These are phyloP conservation scores for Calonectria montana DNA, from an alignment of 2,329 filamentous ascomycete species.

Conservation along the genomic window DNA sequence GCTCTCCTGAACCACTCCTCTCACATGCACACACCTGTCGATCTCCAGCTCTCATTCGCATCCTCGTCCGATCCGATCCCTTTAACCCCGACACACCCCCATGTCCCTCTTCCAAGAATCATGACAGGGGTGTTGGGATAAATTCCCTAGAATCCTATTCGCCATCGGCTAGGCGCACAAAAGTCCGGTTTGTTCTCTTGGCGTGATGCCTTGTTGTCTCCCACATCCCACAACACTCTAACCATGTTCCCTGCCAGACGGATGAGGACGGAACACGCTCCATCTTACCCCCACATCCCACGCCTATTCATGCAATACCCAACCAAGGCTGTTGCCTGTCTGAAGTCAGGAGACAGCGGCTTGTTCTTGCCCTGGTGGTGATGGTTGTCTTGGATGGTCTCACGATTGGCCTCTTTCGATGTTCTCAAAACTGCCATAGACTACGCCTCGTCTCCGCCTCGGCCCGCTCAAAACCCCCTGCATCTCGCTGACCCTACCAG, in stretches of 20 bases:
- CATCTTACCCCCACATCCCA: conserved; percentile 22
- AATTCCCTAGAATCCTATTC: background rate
- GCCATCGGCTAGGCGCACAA: background rate
- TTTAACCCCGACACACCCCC: background rate
- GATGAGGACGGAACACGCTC: conserved; percentile 12
- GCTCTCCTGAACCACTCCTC: background rate
- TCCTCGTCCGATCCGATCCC: conserved; percentile 7
- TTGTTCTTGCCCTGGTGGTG: conserved; percentile 8
- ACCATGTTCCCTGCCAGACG: conserved; percentile 1
- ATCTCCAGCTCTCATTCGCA: background rate
- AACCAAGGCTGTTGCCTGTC: conserved; percentile 19
- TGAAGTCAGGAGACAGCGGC: conserved; percentile 20
- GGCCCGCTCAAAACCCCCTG: conserved; percentile 28
- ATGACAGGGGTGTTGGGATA: background rate
- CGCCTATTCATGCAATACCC: background rate
- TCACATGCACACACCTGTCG: background rate
- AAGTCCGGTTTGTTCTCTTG: conserved; percentile 5
- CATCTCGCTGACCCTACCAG: conserved; percentile 13
- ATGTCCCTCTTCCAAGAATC: background rate
- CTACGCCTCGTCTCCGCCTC: conserved; percentile 33
- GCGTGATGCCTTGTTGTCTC: conserved; percentile 2
- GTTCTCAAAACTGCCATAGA: conserved; percentile 1
- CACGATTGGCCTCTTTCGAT: conserved; percentile 18
- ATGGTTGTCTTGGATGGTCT: background rate
- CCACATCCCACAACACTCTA: background rate